These are phyloP conservation scores for Boletellus ananiceps DNA, from an alignment of 768 basidiomycete species.

Conservation along the genomic window DNA sequence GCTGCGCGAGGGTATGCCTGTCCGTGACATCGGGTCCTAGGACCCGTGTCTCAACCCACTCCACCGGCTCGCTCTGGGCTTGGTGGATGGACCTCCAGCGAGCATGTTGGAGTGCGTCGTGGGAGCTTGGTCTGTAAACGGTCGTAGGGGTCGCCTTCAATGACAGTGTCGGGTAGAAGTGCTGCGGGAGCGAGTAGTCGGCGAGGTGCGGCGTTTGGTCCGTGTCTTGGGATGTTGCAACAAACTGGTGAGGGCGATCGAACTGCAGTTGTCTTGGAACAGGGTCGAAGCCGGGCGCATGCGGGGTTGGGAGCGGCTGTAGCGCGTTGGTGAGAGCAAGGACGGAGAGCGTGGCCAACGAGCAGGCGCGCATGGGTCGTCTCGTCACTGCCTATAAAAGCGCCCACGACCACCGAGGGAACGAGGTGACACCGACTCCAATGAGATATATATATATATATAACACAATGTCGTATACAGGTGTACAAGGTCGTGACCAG, in stretches of 20 bases:
- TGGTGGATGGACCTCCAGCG: slow-evolving; percentile 47
- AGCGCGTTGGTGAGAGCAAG: slow-evolving; percentile 1
- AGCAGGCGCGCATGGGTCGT: slow-evolving; percentile 5
- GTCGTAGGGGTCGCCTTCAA: slow-evolving; percentile 46
- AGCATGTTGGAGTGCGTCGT: slow-evolving; percentile 46
- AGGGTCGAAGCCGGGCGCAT: neutral
- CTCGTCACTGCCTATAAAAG: neutral
- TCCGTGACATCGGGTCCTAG: slow-evolving; percentile 77
- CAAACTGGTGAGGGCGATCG: slow-evolving; percentile 18
- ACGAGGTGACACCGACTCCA: neutral
- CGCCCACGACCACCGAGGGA: neutral
- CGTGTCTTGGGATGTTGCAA: neutral
- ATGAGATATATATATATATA: too few relatives aligned
- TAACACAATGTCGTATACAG: too few relatives aligned
- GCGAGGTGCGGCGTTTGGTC: slow-evolving; percentile 4
- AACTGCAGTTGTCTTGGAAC: slow-evolving; percentile 17
- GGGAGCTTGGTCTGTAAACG: slow-evolving; percentile 57
- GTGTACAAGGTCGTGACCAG: too few relatives aligned
- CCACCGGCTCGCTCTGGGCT: slow-evolving; percentile 46
- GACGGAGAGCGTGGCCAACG: neutral
- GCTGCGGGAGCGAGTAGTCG: slow-evolving; percentile 7
- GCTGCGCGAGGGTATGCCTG: slow-evolving; percentile 69
- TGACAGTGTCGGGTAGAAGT: slow-evolving; percentile 12
- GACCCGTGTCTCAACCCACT: slow-evolving; percentile 67
- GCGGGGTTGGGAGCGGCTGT: neutral